phyloP scores from a whole-genome alignment of 108 stramenopile species.

The Halocafeteria seosinensis region DNA sequence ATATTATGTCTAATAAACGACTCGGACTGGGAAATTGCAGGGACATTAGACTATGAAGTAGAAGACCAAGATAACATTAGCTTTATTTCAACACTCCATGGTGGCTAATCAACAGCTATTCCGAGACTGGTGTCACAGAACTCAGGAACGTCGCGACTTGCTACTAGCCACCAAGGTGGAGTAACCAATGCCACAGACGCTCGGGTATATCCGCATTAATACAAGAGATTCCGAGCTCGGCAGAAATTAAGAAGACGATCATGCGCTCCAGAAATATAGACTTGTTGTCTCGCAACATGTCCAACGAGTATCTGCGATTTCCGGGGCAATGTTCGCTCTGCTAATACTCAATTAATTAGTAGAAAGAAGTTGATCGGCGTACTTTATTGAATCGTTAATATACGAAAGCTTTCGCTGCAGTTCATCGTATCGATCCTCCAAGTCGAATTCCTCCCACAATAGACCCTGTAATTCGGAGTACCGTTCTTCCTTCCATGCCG shows the following conservation, averaged over 20 bases:
- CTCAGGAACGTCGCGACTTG: no score
- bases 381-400: neutral
- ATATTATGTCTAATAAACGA: neutral
- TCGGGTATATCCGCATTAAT: neutral
- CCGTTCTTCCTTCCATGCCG: slow-evolving; percentile 1
- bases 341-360: no score
- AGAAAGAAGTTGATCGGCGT: no score
- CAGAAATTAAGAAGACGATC: neutral
- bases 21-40: neutral
- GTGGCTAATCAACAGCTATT: no score
- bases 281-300: neutral
- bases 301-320: neutral
- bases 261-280: neutral
- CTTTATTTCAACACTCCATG: slow-evolving; percentile 2
- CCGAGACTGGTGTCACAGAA: no score
- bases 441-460: neutral
- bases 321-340: no score
- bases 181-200: no score
- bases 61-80: neutral
- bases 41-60: neutral
- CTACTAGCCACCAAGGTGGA: no score
- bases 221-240: neutral
- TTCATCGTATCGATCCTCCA: neutral
- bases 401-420: neutral
- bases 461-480: neutral